These are phyloP conservation scores for Scenedesmus sp. DNA, from an alignment of 163 green algal species.

Conservation along the genomic window DNA sequence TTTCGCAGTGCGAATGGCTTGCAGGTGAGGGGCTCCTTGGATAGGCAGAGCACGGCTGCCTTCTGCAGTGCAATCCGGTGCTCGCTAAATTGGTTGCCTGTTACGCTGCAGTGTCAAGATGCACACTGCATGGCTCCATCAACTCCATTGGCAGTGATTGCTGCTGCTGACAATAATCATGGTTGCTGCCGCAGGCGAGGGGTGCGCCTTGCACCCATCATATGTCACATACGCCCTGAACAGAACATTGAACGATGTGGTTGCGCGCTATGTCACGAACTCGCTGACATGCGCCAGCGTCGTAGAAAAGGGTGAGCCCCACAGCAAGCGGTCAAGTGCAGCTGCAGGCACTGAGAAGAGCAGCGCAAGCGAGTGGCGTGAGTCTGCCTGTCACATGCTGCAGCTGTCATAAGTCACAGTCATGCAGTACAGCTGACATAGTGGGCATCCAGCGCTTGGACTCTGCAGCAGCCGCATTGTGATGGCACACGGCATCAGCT, in stretches of 20 bases:
- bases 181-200: slow-evolving; percentile 7
- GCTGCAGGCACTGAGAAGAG: neutral
- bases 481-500: too few relatives aligned
- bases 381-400: neutral
- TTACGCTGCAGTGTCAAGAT: neutral
- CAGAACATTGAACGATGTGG: slow-evolving; percentile 10
- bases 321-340: neutral
- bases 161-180: neutral
- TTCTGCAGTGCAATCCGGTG: neutral
- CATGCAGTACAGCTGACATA: neutral
- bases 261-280: slow-evolving; percentile 38
- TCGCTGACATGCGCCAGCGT: slow-evolving; percentile 34
- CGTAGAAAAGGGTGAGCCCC: slow-evolving; percentile 21
- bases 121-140: neutral
- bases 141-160: neutral
- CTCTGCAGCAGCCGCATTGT: too few relatives aligned
- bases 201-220: slow-evolving; percentile 38
- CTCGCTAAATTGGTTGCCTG: neutral
- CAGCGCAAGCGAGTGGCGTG: neutral
- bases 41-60: neutral
- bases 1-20: slow-evolving; percentile 53
- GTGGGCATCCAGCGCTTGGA: too few relatives aligned
- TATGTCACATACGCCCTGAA: slow-evolving; percentile 32
- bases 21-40: slow-evolving; percentile 31
- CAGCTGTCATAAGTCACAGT: neutral